Evolutionary conservation across 345 rosid genomes (phyloP).

Genomic region (Eucalyptus camaldulensis): DNA sequence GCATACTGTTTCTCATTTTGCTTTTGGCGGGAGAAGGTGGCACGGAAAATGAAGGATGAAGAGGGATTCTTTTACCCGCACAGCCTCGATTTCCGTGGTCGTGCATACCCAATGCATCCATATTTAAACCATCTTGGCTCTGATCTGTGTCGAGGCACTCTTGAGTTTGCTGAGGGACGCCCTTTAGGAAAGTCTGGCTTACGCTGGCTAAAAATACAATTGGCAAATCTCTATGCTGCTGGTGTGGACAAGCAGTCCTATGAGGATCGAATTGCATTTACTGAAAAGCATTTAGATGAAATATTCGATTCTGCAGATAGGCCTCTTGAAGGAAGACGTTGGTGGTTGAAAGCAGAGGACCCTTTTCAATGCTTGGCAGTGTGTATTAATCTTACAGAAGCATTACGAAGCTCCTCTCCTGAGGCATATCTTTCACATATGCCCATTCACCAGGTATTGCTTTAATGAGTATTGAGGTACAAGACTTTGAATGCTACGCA

Average conservation of each 20-base stretch:
- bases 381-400: conserved; percentile 81
- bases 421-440: conserved; percentile 63
- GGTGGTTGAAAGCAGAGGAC: conserved; percentile 99
- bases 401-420: conserved; percentile 75
- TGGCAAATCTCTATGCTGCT: conserved; percentile 88
- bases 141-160: conserved; percentile 90
- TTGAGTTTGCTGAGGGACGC: conserved; percentile 92
- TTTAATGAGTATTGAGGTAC: neutral
- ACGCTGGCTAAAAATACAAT: conserved; percentile 90
- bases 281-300: conserved; percentile 80
- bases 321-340: conserved; percentile 85
- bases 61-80: conserved; percentile 94
- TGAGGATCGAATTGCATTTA: conserved; percentile 69
- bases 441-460: conserved; percentile 84
- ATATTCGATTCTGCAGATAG: conserved; percentile 90
- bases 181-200: conserved; percentile 84
- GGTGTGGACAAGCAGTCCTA: conserved; percentile 91
- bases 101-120: conserved; percentile 99
- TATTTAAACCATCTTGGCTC: conserved; percentile 97
- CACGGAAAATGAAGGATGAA: conserved; percentile 90
- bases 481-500: neutral
- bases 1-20: neutral
- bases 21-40: conserved; percentile 47
- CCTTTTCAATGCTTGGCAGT: conserved; percentile 96
- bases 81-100: conserved; percentile 96